Conservation (phyloP, 768 basidiomycete species). For the Leucocoprinus sp. region DNA sequence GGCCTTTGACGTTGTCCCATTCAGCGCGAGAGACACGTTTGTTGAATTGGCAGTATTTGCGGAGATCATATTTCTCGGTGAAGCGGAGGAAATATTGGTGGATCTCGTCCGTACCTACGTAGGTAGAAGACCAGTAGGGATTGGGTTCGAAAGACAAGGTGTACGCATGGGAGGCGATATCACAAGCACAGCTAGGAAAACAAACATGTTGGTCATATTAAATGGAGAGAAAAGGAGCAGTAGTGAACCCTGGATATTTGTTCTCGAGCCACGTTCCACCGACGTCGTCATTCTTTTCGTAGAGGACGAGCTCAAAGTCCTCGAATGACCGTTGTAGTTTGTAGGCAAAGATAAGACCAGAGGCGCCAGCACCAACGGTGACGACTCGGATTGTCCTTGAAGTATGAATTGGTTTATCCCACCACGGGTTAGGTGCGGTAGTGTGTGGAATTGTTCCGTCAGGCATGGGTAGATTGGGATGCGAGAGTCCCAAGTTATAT, state of each 20-base stretch:
- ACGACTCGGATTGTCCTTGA: slow-evolving; percentile 22
- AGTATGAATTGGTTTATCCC: slow-evolving; percentile 19
- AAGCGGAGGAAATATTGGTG: slow-evolving; percentile 22
- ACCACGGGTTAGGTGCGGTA: slow-evolving; percentile 1
- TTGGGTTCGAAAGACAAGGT: slow-evolving; percentile 27
- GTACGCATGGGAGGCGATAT: slow-evolving; percentile 25
- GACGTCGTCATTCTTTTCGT: slow-evolving; percentile 26
- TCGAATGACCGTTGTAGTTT: slow-evolving; percentile 28
- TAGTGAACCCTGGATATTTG: slow-evolving; percentile 25
- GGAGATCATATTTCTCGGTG: slow-evolving; percentile 22
- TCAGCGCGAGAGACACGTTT: slow-evolving; percentile 21
- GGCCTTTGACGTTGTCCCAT: slow-evolving; percentile 22
- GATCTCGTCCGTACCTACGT: slow-evolving; percentile 24
- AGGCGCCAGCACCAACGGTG: slow-evolving; percentile 29
- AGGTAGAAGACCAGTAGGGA: slow-evolving; percentile 24
- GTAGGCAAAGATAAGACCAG: slow-evolving; percentile 25
- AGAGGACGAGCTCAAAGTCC: slow-evolving; percentile 23
- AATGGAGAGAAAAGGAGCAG: background rate
- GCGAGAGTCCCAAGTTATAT: too few relatives aligned
- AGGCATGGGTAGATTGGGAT: background rate
- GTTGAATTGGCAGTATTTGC: slow-evolving; percentile 22
- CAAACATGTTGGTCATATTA: background rate
- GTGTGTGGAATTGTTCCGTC: background rate
- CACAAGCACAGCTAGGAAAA: slow-evolving; percentile 22
- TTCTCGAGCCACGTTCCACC: slow-evolving; percentile 30